phyloP scores from a whole-genome alignment of 805 yeast genomes.

The Myxozyma udenii region DNA sequence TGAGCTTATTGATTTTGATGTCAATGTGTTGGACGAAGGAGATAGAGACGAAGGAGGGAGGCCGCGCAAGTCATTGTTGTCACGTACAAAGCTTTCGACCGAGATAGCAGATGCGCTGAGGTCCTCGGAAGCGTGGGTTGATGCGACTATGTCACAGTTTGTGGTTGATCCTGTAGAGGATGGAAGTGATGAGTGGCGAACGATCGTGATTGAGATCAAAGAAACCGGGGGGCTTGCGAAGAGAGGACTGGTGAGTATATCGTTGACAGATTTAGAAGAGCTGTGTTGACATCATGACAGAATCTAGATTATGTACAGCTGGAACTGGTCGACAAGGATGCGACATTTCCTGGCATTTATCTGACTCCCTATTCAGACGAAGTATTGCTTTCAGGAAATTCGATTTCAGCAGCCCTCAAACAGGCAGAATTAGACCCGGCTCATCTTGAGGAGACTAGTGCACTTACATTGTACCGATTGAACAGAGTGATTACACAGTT shows the following conservation, averaged over 20 bases:
- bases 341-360: conserved; percentile 2
- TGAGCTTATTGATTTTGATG: conserved; percentile 10
- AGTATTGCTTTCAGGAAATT: too few relatives aligned
- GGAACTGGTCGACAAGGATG: conserved; percentile 17
- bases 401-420: too few relatives aligned
- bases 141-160: conserved; percentile 18
- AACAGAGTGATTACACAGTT: too few relatives aligned
- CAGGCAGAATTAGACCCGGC: too few relatives aligned
- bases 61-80: conserved; percentile 9
- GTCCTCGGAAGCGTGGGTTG: conserved; percentile 9
- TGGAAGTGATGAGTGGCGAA: conserved; percentile 17
- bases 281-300: too few relatives aligned
- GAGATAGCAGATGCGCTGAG: not conserved
- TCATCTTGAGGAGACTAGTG: too few relatives aligned
- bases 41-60: conserved; percentile 13
- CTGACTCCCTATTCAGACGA: conserved; percentile 14
- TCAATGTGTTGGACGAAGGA: conserved; percentile 11
- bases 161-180: conserved; percentile 6
- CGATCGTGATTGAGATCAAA: conserved; percentile 14
- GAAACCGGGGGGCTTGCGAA: conserved; percentile 6
- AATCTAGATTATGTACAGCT: conserved; percentile 19
- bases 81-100: conserved; percentile 3
- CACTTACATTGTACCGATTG: too few relatives aligned
- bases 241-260: too few relatives aligned
- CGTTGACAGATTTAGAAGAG: too few relatives aligned